Percentiles rank a stretch among this genome's conserved stretches.
Conservation (phyloP, 371 early-diverging fungal genomes). For the Catenaria anguillulae region DNA sequence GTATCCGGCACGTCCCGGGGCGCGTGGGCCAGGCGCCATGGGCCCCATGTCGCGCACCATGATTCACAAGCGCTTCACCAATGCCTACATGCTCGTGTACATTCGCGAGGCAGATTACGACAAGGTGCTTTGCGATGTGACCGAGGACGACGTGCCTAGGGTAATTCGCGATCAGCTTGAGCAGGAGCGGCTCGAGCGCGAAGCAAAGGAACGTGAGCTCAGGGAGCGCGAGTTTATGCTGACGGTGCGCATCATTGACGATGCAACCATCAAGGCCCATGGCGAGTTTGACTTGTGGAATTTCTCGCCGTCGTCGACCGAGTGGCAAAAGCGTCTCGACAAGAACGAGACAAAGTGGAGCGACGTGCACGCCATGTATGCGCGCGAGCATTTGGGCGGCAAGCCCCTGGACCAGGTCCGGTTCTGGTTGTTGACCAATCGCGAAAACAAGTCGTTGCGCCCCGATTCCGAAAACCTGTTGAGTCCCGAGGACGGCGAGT, state of each 20-base stretch:
- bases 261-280: slow-evolving; percentile 44
- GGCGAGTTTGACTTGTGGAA: slow-evolving; percentile 9
- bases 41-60: slow-evolving; percentile 14
- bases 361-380: slow-evolving; percentile 22
- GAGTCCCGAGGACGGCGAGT: neutral
- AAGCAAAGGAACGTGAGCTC: slow-evolving; percentile 15
- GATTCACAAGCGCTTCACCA: slow-evolving; percentile 61
- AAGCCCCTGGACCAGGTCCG: slow-evolving; percentile 44
- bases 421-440: slow-evolving; percentile 64
- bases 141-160: slow-evolving; percentile 53
- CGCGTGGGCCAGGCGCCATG: slow-evolving; percentile 9
- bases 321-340: neutral
- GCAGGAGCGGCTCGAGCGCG: slow-evolving; percentile 13
- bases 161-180: slow-evolving; percentile 48
- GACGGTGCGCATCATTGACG: slow-evolving; percentile 11
- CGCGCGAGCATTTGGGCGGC: slow-evolving; percentile 32
- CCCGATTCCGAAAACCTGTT: slow-evolving; percentile 31
- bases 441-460: slow-evolving; percentile 72
- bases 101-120: slow-evolving; percentile 60
- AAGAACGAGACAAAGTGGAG: neutral
- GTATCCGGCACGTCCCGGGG: slow-evolving; percentile 14
- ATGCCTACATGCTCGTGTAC: slow-evolving; percentile 96
- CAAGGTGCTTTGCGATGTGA: slow-evolving; percentile 50
- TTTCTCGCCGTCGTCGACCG: neutral
- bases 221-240: slow-evolving; percentile 14